Evolutionary conservation across 1,139 yeast species (phyloP), one percentile per base, ranked within the genome.

Genomic region (Blastobotrys buckinghamii): DNA sequence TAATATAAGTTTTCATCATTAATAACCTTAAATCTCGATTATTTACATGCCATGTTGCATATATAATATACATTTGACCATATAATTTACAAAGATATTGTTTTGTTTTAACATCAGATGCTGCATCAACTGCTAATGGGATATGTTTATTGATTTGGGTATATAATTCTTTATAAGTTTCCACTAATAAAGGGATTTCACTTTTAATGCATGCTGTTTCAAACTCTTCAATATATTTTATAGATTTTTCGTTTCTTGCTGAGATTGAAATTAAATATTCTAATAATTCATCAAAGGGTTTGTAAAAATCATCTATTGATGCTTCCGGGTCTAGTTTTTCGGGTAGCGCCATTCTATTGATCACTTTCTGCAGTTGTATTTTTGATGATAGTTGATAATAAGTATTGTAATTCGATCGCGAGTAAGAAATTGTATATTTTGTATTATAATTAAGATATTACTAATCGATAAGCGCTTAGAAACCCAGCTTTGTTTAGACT

Each of bases 211-310:
- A 15, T 6, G 27, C 40, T 5, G 4, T 10, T 19, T 35, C 22
- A 40, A 10, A 24, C 26, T 42, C 45, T 15, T 34, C 35, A 9
- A 35, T 5, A 26, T 30, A 13, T 16, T 22, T 19, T n/a, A 34
- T 35, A 13, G 16, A 34, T 5, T 29, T 13, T 16, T 24, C 15
- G 22, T 24, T 34, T 9, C 9, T 20, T 6, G 16, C 17, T 24
- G 15, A 4, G 9, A 42, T 35, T n/a, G 24, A 9, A 2, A 24
- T 35, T 24, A 42, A 26, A 6, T 26, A 24, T 13, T 19, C 39
- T 16, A 42, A 33, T 12, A 34, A 7, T 19, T 42, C 40, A n/a
- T 42, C 40, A 15, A 42, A 17, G 6, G 45, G 40, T 24, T 42
- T 8, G 34, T 34, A 36, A 24, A 42, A 34, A 5, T 42, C 26